A percentile compares a stretch with the other conserved stretches of the same genome.
Conservation (phyloP, 2,329 filamentous ascomycete species). For the Didymella segeticola region DNA sequence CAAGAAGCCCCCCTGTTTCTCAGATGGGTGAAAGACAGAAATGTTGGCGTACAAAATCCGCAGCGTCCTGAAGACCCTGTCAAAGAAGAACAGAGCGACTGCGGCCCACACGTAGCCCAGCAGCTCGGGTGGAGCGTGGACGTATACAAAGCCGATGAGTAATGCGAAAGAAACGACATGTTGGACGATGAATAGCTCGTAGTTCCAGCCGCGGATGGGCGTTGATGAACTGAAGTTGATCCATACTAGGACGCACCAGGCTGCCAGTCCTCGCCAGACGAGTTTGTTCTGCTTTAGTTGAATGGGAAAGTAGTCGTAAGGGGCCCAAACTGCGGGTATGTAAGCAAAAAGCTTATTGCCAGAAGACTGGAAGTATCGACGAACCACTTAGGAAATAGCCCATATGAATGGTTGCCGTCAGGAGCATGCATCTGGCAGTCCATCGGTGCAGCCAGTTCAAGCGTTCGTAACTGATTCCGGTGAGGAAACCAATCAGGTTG, state of each 20-base stretch:
- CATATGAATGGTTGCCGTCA: slow-evolving; percentile 73
- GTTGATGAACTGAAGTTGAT: slow-evolving; percentile 68
- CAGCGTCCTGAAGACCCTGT: slow-evolving; percentile 61
- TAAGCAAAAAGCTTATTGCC: background rate
- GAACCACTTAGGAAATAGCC: slow-evolving; percentile 66
- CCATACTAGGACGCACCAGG: slow-evolving; percentile 72
- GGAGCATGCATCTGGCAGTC: slow-evolving; percentile 72
- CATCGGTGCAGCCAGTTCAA: slow-evolving; percentile 78
- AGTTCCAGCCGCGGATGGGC: slow-evolving; percentile 69
- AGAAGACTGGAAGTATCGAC: background rate
- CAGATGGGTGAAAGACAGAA: slow-evolving; percentile 49
- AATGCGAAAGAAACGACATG: slow-evolving; percentile 68
- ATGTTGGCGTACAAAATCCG: slow-evolving; percentile 50
- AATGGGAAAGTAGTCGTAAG: slow-evolving; percentile 63
- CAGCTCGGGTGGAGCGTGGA: slow-evolving; percentile 67
- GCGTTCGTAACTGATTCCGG: slow-evolving; percentile 70
- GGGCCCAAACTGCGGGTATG: slow-evolving; percentile 61
- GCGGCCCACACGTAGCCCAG: slow-evolving; percentile 71
- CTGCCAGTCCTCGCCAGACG: slow-evolving; percentile 70
- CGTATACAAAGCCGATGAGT: slow-evolving; percentile 68
- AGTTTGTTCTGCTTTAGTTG: slow-evolving; percentile 69
- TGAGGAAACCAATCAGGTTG: slow-evolving; percentile 66
- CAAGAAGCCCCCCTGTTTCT: slow-evolving; percentile 38
- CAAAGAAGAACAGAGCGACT: slow-evolving; percentile 67
- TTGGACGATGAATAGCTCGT: slow-evolving; percentile 74